Evolutionary conservation across 768 basidiomycete genomes (phyloP).

Genomic region (Nidularia pulvinata): DNA sequence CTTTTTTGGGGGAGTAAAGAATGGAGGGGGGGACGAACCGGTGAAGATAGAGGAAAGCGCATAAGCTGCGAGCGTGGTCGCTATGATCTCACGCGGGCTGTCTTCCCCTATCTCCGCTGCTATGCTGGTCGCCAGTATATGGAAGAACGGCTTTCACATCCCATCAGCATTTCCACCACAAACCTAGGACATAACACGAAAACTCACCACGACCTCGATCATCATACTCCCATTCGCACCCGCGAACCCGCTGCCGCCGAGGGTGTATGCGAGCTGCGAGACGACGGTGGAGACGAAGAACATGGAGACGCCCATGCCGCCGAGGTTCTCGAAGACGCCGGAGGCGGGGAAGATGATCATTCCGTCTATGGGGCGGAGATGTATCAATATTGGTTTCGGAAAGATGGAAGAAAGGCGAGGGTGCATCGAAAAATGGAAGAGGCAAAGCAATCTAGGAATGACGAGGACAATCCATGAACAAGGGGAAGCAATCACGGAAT

Average conservation of each 20-base stretch:
- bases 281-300: conserved; percentile 88
- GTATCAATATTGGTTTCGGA: background rate
- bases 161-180: no score
- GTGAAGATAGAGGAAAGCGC: conserved; percentile 88
- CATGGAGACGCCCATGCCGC: conserved; percentile 92
- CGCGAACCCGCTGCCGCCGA: conserved; percentile 87
- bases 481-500: no score
- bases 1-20: background rate
- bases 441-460: no score
- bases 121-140: conserved; percentile 84
- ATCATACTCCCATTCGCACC: conserved; percentile 96
- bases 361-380: conserved; percentile 56
- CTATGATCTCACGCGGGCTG: conserved; percentile 71
- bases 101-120: conserved; percentile 70
- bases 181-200: background rate
- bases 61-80: conserved; percentile 90
- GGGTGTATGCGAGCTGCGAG: conserved; percentile 81
- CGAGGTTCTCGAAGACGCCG: conserved; percentile 78
- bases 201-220: conserved; percentile 93
- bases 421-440: no score
- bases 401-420: background rate
- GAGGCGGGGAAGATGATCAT: conserved; percentile 95
- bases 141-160: conserved; percentile 81
- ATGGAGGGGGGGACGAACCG: conserved; percentile 38
- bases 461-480: no score